A percentile compares a stretch with the other conserved stretches of the same genome.
Evolutionary conservation across 2,329 filamentous ascomycete species (phyloP).

Genomic region (Aureobasidium sp.): DNA sequence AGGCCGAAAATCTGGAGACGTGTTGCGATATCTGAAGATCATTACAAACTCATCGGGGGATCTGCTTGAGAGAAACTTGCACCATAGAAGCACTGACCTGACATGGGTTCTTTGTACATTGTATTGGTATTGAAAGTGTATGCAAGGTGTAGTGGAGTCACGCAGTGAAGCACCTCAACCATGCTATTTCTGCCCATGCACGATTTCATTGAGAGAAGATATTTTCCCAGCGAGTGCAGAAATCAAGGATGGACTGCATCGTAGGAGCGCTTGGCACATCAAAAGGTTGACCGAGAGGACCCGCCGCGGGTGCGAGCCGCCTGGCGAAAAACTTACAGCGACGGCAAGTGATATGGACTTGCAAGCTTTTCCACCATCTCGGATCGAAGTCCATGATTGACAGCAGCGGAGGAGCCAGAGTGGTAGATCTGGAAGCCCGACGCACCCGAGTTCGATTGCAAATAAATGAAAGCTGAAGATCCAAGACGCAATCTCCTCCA

Average conservation of each 20-base stretch:
- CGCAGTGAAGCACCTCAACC: not conserved
- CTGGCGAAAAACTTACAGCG: not conserved
- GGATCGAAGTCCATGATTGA: not conserved
- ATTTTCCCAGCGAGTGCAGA: not conserved
- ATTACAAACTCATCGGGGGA: not conserved
- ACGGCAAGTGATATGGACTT: not conserved
- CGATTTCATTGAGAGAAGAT: not conserved
- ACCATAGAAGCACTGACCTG: not conserved
- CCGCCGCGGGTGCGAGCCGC: conserved; percentile 7
- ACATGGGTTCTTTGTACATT: not conserved
- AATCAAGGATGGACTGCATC: conserved; percentile 5
- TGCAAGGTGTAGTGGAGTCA: not conserved
- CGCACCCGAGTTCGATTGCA: not conserved
- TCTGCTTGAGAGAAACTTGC: not conserved
- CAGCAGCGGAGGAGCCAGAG: not conserved
- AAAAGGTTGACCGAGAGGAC: not conserved
- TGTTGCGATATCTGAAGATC: conserved; percentile 3
- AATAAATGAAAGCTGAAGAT: conserved; percentile 11
- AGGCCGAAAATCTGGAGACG: conserved; percentile 5
- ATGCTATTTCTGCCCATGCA: conserved; percentile 6
- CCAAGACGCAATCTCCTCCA: conserved; percentile 6
- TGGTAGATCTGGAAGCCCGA: not conserved
- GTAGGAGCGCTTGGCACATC: not conserved
- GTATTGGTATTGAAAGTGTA: conserved; percentile 9
- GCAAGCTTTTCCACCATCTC: conserved; percentile 4